A percentile compares a stretch with the other conserved stretches of the same genome.
Conservation (phyloP, 805 yeast genomes). For the Starmerella powellii region DNA sequence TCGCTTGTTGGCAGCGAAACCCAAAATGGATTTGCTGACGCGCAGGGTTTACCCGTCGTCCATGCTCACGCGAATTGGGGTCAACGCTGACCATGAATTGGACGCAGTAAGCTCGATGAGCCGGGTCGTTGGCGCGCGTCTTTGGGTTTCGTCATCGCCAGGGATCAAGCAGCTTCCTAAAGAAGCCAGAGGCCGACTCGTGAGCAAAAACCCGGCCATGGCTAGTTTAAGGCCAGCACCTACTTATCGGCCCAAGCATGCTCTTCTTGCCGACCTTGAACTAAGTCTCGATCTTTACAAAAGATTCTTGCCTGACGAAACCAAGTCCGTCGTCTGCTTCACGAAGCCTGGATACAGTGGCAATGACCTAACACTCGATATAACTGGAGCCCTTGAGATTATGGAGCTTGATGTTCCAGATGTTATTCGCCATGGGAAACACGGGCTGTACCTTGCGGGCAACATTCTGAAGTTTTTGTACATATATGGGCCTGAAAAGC, state of each 20-base stretch:
- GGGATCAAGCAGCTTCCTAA: slow-evolving; percentile 1
- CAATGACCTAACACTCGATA: neutral
- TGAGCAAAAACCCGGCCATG: neutral
- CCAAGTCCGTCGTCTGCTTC: neutral
- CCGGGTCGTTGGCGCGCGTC: slow-evolving; percentile 9
- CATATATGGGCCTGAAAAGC: neutral
- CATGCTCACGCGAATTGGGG: slow-evolving; percentile 30
- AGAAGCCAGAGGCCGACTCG: neutral
- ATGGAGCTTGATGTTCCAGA: slow-evolving; percentile 6
- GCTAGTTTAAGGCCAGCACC: neutral
- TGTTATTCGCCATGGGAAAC: slow-evolving; percentile 1
- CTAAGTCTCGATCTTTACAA: neutral
- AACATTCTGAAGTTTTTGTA: slow-evolving; percentile 10
- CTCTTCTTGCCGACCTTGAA: slow-evolving; percentile 8
- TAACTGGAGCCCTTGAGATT: neutral
- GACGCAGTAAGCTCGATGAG: slow-evolving; percentile 11
- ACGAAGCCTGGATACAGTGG: neutral
- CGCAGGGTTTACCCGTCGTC: slow-evolving; percentile 33
- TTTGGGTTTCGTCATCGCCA: slow-evolving; percentile 7
- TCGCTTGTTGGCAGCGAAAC: slow-evolving; percentile 33
- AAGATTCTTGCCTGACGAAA: neutral
- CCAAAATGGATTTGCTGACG: slow-evolving; percentile 33
- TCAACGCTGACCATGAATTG: slow-evolving; percentile 13
- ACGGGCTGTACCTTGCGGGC: slow-evolving; percentile 15
- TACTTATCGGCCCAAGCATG: slow-evolving; percentile 1